Evolutionary conservation across 345 rosid species (phyloP).

Genomic region (Gossypioides kirkii): DNA sequence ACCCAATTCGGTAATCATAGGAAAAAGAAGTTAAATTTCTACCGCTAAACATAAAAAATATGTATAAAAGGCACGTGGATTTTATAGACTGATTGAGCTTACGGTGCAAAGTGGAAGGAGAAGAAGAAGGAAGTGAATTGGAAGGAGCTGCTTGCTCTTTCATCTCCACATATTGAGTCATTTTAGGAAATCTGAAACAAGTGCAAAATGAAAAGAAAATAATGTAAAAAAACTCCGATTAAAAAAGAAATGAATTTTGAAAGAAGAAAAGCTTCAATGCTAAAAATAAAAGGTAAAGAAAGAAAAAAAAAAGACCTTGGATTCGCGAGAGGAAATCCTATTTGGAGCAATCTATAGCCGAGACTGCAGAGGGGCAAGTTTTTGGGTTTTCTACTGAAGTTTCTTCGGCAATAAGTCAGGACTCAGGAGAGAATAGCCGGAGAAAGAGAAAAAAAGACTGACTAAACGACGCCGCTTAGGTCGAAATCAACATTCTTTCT

Average conservation of each 20-base stretch:
- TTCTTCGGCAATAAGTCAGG: neutral
- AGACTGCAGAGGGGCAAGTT: neutral
- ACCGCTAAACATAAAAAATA: neutral
- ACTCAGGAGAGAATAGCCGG: neutral
- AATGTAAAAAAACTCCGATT: neutral
- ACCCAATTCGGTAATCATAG: neutral
- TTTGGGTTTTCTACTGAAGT: neutral
- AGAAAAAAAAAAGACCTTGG: neutral
- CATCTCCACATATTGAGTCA: slow-evolving; percentile 34
- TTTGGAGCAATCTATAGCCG: neutral
- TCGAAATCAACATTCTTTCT: neutral
- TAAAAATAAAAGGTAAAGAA: neutral
- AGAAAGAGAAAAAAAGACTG: too few species aligned
- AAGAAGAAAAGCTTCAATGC: neutral
- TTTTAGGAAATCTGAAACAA: slow-evolving; percentile 9
- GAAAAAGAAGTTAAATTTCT: neutral
- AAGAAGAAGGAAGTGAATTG: slow-evolving; percentile 19
- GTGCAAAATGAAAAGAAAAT: neutral
- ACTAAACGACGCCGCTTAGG: neutral
- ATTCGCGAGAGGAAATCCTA: neutral
- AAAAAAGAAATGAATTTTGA: neutral
- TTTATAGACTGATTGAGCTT: neutral
- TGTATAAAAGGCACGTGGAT: neutral
- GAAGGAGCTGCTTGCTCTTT: slow-evolving; percentile 27
- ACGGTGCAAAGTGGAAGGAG: slow-evolving; percentile 31